Base-by-base conservation (phyloP, 352 stramenopile genomes). In the Paralagenidium karlingii region DNA sequence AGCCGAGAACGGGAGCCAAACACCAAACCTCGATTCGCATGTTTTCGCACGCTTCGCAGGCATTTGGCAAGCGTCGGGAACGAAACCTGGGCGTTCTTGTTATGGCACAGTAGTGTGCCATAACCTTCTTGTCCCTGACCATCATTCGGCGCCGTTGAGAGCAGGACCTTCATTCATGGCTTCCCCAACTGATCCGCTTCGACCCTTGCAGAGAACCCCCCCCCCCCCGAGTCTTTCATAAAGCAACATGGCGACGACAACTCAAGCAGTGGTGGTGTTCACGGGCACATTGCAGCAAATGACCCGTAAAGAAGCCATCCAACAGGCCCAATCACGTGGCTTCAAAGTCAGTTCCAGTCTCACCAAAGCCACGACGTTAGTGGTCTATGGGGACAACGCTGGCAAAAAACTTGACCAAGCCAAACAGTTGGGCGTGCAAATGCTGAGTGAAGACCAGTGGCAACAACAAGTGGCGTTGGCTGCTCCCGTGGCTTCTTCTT, bases 31-130 rank as follows among this genome's bases (percentile, higher is more conserved):
- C 68, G 68, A 38, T 68, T 69, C 15, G 77, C 77, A 44, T 91
- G 86, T 8, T 70, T 70, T 10, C 74, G 68, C 19, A 91, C 70
- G 43, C 77, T 91, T 24, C 74, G 60, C 25, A 91, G 45, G 24
- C 77, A 91, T 36, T 79, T 81, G 49, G 61, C 79, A 3, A 91
- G 59, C 7, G 67, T 76, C 21, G 55, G 24, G 43, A 88, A 91
- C 10, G 71, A 63, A 0, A 60, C 53, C 34, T 75, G 58, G 11
- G 74, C 76, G 9, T 58, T 63, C 61, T 82, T n/a, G n/a, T n/a
- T n/a, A n/a, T n/a, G n/a, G n/a, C n/a, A n/a, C n/a, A n/a, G n/a
- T n/a, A n/a, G n/a, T n/a, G n/a, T n/a, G n/a, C n/a, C n/a, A n/a
- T n/a, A n/a, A n/a, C n/a, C n/a, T n/a, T n/a, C n/a, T n/a, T n/a